A percentile compares a stretch with the other conserved stretches of the same genome.
Evolutionary conservation across 2,329 filamentous ascomycete genomes (phyloP).

Genomic region (Phialemonium atrogriseum): DNA sequence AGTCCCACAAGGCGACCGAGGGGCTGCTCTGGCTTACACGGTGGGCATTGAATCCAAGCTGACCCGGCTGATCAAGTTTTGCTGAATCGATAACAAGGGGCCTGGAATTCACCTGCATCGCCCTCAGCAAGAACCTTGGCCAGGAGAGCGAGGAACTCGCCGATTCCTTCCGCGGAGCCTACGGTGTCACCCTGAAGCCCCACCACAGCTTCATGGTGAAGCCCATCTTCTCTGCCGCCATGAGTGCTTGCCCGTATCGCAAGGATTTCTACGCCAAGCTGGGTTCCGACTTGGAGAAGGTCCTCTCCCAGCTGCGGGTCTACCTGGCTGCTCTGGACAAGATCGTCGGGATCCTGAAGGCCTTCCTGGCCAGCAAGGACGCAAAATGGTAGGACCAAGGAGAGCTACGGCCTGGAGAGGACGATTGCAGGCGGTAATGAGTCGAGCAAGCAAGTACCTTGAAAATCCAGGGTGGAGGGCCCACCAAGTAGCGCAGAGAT

Average conservation of each 20-base stretch:
- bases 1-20: slow-evolving; percentile 83
- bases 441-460: no score
- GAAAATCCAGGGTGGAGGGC: no score
- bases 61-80: no score
- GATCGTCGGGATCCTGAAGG: slow-evolving; percentile 66
- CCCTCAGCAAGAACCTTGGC: slow-evolving; percentile 68
- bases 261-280: slow-evolving; percentile 91
- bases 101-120: slow-evolving; percentile 86
- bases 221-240: slow-evolving; percentile 86
- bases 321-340: slow-evolving; percentile 76
- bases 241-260: slow-evolving; percentile 87
- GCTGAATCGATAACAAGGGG: no score
- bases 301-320: slow-evolving; percentile 52
- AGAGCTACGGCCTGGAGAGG: no score
- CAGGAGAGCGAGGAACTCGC: slow-evolving; percentile 67
- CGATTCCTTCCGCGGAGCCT: slow-evolving; percentile 78
- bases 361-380: slow-evolving; percentile 46
- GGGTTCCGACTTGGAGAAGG: slow-evolving; percentile 55
- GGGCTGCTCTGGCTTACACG: slow-evolving; percentile 86
- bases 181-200: slow-evolving; percentile 79
- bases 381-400: slow-evolving; percentile 51
- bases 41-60: slow-evolving; percentile 44
- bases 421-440: background rate
- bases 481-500: no score
- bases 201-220: slow-evolving; percentile 87